Evolutionary conservation across 2,329 filamentous ascomycete genomes (phyloP).

Genomic region (Lachnellula occidentalis): DNA sequence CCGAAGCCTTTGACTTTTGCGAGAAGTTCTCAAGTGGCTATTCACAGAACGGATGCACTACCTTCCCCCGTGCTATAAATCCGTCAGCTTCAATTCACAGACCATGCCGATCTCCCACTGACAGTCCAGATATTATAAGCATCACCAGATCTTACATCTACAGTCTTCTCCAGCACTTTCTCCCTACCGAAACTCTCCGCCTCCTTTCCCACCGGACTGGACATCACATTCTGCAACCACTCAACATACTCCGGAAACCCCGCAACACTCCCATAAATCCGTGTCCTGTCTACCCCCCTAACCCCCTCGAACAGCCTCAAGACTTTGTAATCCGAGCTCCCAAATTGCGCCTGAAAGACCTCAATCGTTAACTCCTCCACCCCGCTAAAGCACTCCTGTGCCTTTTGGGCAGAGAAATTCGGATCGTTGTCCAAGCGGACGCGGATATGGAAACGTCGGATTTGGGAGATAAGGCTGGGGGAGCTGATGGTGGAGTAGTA

Average conservation of each 20-base stretch:
- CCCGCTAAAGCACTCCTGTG: constrained; percentile 38
- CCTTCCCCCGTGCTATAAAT: constrained; percentile 17
- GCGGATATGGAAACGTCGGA: constrained; percentile 39
- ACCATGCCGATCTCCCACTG: constrained; percentile 11
- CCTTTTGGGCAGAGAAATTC: constrained; percentile 36
- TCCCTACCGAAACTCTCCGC: constrained; percentile 13
- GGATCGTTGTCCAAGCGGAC: constrained; percentile 46
- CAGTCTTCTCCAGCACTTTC: not conserved
- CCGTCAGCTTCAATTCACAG: constrained; percentile 8
- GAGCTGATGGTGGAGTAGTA: constrained; percentile 33
- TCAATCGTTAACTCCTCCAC: constrained; percentile 43
- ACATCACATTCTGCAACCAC: constrained; percentile 27
- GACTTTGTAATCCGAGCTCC: constrained; percentile 37
- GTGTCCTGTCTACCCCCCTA: constrained; percentile 39
- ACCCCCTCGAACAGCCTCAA: constrained; percentile 41
- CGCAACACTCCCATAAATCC: constrained; percentile 31
- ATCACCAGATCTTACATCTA: constrained; percentile 8
- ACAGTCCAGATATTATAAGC: constrained; percentile 20
- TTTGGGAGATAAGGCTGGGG: constrained; percentile 30
- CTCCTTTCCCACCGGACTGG: constrained; percentile 8
- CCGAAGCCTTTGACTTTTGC: not conserved
- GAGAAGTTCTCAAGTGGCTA: not conserved
- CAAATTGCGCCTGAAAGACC: constrained; percentile 42
- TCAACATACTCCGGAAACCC: constrained; percentile 25
- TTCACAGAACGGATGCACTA: not conserved